Base-by-base conservation (phyloP, 805 yeast genomes). In the Blastobotrys robertii region DNA sequence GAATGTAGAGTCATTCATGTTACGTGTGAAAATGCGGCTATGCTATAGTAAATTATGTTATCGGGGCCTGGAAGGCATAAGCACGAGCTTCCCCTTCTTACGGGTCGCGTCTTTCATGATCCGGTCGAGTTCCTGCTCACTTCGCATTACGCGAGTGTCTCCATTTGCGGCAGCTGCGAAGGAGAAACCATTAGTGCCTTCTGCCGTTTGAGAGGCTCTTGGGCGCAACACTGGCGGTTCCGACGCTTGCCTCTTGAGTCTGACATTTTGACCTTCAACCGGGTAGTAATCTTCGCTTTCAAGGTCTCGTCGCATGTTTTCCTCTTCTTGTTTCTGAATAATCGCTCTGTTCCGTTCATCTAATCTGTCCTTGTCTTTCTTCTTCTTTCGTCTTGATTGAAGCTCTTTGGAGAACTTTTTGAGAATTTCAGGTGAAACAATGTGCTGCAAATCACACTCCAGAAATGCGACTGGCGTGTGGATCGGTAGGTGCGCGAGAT, bases 391-490 rank as follows among this genome's bases (percentile, higher is more conserved):
- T 7, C 63, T 50, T 25, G 48, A 51, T 3, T 41, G 37, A 11
- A 62, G 47, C 34, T 58, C 59, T 22, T 50, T 43, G 12, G 46
- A 34, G 42, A 58, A 63, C 32, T 44, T 48, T 3, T 38, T 32
- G 25, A 60, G 44, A 0, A 54, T 56, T 42, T 46, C 56, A 49
- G 55, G 56, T 35, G 50, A 58, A 33, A 55, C 45, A 39, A 53
- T 58, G 67, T 66, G 52, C 56, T 54, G 60, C 97, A 97, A 90
- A 57, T 85, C 81, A 41, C 95, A 73, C 53, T 92, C 97, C 43
- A 92, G 57, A 49, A 84, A 78, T 8, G 87, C 94, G 35, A 90
- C 60, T 41, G 81, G 83, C 0, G 95, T 81, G 1, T 97, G 97
- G 25, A 76, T 58, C 0, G 98, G 97, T 15, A 87, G 62, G 60